These are phyloP conservation scores for Penicillium manginii DNA, from an alignment of 495 filamentous ascomycete species.

Conservation along the genomic window DNA sequence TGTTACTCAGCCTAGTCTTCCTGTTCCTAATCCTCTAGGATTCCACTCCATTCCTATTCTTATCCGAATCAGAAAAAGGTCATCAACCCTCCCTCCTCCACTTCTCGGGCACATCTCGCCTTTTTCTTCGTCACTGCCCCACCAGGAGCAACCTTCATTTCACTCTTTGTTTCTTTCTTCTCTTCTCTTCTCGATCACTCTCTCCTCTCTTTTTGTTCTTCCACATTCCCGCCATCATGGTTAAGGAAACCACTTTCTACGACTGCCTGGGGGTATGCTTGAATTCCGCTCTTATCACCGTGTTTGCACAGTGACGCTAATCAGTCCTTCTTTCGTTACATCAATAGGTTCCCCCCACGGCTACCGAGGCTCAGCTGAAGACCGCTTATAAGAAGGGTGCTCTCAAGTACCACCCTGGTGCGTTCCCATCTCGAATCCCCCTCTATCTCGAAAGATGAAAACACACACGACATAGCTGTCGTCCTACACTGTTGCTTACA, in stretches of 20 bases:
- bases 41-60: conserved; percentile 21
- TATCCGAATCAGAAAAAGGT: conserved; percentile 25
- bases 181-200: conserved; percentile 17
- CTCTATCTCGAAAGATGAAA: not conserved
- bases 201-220: conserved; percentile 22
- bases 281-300: not conserved
- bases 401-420: conserved; percentile 90
- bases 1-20: conserved; percentile 29
- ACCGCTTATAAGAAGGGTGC: conserved; percentile 90
- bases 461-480: not conserved
- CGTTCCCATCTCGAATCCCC: conserved; percentile 12
- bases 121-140: conserved; percentile 15
- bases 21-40: conserved; percentile 1
- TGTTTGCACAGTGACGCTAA: conserved; percentile 6
- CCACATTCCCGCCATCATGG: conserved; percentile 59
- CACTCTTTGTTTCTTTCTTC: conserved; percentile 13
- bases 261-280: conserved; percentile 79
- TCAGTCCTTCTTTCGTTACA: conserved; percentile 25
- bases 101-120: conserved; percentile 7
- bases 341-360: conserved; percentile 68
- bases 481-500: too few species aligned
- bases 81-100: conserved; percentile 19
- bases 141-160: conserved; percentile 13
- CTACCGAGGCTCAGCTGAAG: conserved; percentile 79
- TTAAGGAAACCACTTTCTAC: conserved; percentile 88